These are phyloP conservation scores for Amniculicola lignicola DNA, from an alignment of 495 filamentous ascomycete genomes.

Conservation along the genomic window DNA sequence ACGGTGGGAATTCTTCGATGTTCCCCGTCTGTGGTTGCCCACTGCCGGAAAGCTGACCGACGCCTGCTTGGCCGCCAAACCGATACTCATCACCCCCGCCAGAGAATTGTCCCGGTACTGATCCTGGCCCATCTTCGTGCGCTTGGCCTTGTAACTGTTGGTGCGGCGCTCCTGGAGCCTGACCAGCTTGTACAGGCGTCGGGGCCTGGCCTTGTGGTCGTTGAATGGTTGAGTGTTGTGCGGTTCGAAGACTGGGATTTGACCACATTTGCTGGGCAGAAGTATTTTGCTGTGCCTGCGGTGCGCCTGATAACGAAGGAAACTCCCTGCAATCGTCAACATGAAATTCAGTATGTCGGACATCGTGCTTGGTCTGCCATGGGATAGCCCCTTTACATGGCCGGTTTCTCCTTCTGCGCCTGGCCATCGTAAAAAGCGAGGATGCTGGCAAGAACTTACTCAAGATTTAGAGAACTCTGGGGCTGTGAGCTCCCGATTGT, in stretches of 20 bases:
- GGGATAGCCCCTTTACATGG: background rate
- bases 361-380: background rate
- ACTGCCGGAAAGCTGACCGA: conserved; percentile 52
- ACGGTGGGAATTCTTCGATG: conserved; percentile 81
- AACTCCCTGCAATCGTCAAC: conserved; percentile 62
- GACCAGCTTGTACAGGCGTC: conserved; percentile 14
- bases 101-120: conserved; percentile 53
- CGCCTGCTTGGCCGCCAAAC: conserved; percentile 59
- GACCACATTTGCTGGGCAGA: conserved; percentile 64
- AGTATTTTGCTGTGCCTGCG: conserved; percentile 61
- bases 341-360: conserved; percentile 8
- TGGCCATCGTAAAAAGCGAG: conserved; percentile 13
- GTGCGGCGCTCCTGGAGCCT: background rate
- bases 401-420: conserved; percentile 3
- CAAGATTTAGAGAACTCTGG: conserved; percentile 69
- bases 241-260: conserved; percentile 53
- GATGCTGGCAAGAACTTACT: conserved; percentile 59
- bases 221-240: conserved; percentile 62
- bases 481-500: conserved; percentile 75
- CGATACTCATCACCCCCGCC: conserved; percentile 57
- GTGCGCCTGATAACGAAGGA: conserved; percentile 71
- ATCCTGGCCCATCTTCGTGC: conserved; percentile 50
- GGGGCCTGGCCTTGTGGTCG: conserved; percentile 51
- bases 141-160: conserved; percentile 54
- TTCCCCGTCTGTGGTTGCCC: conserved; percentile 64